These are phyloP conservation scores for Globisporangium abappressorium DNA, from an alignment of 352 stramenopile species.

Conservation along the genomic window DNA sequence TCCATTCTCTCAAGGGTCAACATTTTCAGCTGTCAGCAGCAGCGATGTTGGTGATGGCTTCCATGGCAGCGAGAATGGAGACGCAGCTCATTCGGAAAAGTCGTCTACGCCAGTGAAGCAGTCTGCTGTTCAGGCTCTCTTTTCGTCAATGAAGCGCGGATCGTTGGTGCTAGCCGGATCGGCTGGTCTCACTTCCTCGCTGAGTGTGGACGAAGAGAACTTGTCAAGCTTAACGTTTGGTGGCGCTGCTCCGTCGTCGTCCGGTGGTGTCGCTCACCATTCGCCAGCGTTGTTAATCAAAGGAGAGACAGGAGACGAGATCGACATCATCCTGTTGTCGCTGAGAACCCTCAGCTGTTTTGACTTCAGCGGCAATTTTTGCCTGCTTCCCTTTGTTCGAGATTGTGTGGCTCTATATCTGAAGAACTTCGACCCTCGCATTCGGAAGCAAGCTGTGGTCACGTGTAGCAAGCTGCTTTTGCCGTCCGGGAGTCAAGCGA, in stretches of 20 bases:
- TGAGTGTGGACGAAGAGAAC: constrained; percentile 31
- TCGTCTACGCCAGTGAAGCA: constrained; percentile 34
- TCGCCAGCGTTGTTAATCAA: constrained; percentile 49
- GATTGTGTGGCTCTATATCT: constrained; percentile 94
- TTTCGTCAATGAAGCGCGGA: constrained; percentile 73
- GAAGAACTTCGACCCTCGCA: constrained; percentile 82
- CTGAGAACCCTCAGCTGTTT: constrained; percentile 94
- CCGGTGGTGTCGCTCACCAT: constrained; percentile 7
- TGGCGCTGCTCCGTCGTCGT: constrained; percentile 2
- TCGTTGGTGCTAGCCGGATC: constrained; percentile 31
- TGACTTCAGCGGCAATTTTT: constrained; percentile 90
- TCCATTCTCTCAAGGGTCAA: constrained; percentile 47
- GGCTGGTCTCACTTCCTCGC: constrained; percentile 22
- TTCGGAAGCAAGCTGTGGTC: constrained; percentile 89
- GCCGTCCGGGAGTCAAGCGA: constrained; percentile 31
- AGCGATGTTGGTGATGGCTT: background rate
- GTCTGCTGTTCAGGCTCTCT: constrained; percentile 61
- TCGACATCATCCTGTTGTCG: constrained; percentile 85
- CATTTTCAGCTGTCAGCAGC: background rate
- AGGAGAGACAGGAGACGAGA: constrained; percentile 73
- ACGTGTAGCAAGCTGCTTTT: constrained; percentile 79
- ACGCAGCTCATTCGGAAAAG: constrained; percentile 14
- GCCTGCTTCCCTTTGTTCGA: constrained; percentile 93
- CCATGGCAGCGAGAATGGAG: constrained; percentile 5
- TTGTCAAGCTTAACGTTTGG: constrained; percentile 11